Evolutionary conservation across 495 filamentous ascomycete species (phyloP).

Genomic region (Mytilinidion resinicola): DNA sequence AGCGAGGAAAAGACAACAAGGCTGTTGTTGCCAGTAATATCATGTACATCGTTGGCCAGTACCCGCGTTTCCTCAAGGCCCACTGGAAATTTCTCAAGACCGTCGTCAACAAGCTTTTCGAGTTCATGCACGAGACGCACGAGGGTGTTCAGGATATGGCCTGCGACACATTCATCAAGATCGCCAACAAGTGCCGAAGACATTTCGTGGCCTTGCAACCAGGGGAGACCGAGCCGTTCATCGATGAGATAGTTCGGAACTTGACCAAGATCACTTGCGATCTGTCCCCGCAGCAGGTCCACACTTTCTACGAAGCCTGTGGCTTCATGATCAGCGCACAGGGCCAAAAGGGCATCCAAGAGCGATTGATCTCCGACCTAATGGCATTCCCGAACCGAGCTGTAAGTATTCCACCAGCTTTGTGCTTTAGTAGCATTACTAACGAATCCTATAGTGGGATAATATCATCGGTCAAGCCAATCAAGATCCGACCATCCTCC

Average conservation of each 20-base stretch:
- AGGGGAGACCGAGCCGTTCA: conserved; percentile 91
- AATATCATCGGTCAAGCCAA: conserved; percentile 82
- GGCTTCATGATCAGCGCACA: conserved; percentile 99
- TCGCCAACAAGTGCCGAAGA: conserved; percentile 92
- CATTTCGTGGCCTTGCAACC: conserved; percentile 97
- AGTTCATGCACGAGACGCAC: conserved; percentile 99
- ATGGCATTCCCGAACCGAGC: conserved; percentile 91
- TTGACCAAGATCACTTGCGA: conserved; percentile 93
- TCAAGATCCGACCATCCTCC: conserved; percentile 70
- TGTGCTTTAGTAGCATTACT: conserved; percentile 9
- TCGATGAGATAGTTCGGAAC: conserved; percentile 95
- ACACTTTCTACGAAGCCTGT: conserved; percentile 98
- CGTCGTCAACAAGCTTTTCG: conserved; percentile 98
- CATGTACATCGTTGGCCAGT: conserved; percentile 99
- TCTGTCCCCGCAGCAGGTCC: conserved; percentile 90
- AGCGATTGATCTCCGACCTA: conserved; percentile 81
- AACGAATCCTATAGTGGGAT: conserved; percentile 58
- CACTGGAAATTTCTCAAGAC: conserved; percentile 99
- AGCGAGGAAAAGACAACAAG: conserved; percentile 98
- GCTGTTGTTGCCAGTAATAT: conserved; percentile 98
- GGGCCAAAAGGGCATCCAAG: conserved; percentile 84
- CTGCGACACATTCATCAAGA: conserved; percentile 99
- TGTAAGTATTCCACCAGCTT: conserved; percentile 31
- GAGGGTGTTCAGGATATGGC: conserved; percentile 99
- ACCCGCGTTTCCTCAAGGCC: conserved; percentile 94